Conservation (phyloP, 805 yeast genomes). For the Saccharomycopsis schoenii region DNA sequence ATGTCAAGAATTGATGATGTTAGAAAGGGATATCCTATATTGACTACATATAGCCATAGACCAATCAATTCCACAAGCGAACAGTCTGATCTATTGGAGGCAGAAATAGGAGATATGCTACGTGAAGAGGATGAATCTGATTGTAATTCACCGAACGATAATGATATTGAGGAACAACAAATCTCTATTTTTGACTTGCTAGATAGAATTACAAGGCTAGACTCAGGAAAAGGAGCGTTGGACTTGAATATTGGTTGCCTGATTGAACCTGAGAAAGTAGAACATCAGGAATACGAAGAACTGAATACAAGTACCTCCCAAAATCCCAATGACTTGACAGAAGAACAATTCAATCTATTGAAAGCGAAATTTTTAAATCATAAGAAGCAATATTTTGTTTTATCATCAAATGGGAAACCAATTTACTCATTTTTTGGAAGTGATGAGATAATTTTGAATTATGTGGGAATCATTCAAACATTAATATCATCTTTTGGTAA, state of each 20-base stretch:
- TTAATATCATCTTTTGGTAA: conserved; percentile 60
- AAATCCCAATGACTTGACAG: neutral
- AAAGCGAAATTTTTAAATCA: conserved; percentile 20
- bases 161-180: neutral
- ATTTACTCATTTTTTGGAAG: conserved; percentile 70
- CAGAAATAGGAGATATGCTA: neutral
- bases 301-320: neutral
- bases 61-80: conserved; percentile 6
- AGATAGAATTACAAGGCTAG: neutral
- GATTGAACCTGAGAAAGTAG: neutral
- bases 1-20: conserved; percentile 1
- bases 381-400: conserved; percentile 63
- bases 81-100: neutral
- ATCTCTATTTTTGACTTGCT: conserved; percentile 6
- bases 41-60: neutral
- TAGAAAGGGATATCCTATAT: conserved; percentile 1
- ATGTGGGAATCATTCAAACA: conserved; percentile 75
- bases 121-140: neutral
- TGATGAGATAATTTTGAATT: conserved; percentile 56
- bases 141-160: neutral
- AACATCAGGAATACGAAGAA: neutral
- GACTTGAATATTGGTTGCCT: neutral
- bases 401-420: conserved; percentile 84
- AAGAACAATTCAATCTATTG: neutral
- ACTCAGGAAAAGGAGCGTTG: neutral